A percentile compares a stretch with the other conserved stretches of the same genome.
Conservation (phyloP, 139 green algal genomes). For the Eudorina sp. region DNA sequence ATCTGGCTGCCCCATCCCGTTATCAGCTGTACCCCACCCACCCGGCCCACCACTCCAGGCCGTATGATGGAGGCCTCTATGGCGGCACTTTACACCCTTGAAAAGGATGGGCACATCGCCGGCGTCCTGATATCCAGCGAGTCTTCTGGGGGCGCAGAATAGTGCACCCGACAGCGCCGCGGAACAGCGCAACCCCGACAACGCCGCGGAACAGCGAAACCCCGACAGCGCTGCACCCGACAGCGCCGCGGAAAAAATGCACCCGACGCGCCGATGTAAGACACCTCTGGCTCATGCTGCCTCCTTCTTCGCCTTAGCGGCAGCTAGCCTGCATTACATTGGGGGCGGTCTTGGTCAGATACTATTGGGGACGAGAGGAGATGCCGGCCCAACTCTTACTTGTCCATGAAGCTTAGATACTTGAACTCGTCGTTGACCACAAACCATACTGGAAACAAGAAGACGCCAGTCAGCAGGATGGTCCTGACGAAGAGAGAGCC, state of each 20-base stretch:
- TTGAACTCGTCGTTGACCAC: slow-evolving; percentile 41
- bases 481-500: slow-evolving; percentile 36
- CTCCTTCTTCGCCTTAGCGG: slow-evolving; percentile 20
- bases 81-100: slow-evolving; percentile 40
- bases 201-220: too few species aligned
- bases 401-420: slow-evolving; percentile 39
- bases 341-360: too few species aligned
- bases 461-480: slow-evolving; percentile 15
- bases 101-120: neutral
- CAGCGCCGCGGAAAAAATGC: too few species aligned
- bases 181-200: too few species aligned
- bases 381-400: slow-evolving; percentile 31
- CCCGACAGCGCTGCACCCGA: neutral
- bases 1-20: too few species aligned
- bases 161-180: neutral
- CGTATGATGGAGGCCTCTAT: slow-evolving; percentile 38
- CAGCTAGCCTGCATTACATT: slow-evolving; percentile 3
- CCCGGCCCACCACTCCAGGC: neutral
- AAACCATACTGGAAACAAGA: slow-evolving; percentile 46
- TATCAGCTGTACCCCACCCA: too few species aligned
- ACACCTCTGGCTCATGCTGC: too few species aligned
- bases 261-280: too few species aligned
- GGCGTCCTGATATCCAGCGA: slow-evolving; percentile 39
- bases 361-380: too few species aligned
- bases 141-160: neutral